Evolutionary conservation across 2,329 filamentous ascomycete species (phyloP), one percentile per base, ranked within the genome.

Genomic region (Monosporascus sp.): DNA sequence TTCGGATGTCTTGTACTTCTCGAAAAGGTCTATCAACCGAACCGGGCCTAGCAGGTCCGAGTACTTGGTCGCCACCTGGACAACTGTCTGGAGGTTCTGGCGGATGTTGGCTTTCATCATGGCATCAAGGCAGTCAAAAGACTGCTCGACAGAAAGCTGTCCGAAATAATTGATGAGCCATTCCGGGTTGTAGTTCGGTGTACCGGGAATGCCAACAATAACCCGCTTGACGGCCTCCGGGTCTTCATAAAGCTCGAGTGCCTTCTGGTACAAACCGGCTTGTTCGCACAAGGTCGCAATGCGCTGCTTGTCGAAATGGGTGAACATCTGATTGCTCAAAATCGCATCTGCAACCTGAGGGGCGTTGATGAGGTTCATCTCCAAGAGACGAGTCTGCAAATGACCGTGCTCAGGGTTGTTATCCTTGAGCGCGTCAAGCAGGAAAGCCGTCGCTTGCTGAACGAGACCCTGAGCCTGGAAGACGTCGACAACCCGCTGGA

Each of bases 391-490:
- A 22, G 95, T 99, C 74, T 99, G 94, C 39, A 99, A 80, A 61
- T 93, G 86, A 39, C 86, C 93, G 68, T 99, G 92, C 71, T 99
- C 94, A 1, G 91, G 91, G 64, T 87, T 88, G 75, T 99, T 97
- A 62, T 94, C 90, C 71, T 96, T 94, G 37, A 99, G 81, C 2
- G 92, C 93, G 72, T 99, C 94, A 25, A 99, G 82, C 49, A 99
- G 76, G 82, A 99, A 99, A n/a, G 93, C 92, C 3, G 95, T 99
- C 7, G 93, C 93, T 72, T 96, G 91, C 70, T 97, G 95, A 48
- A 97, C 83, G 91, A 97, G 94, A 65, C 91, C 92, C 72, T 99
- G 94, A 9, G 92, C 92, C 72, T 97, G 88, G 85, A 99, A 99
- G 55, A 99, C 91, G 70, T 99, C 94, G 48, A 97, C 90, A 24